Evolutionary conservation across 2,329 filamentous ascomycete genomes (phyloP).

Genomic region (Penicillium sp.): DNA sequence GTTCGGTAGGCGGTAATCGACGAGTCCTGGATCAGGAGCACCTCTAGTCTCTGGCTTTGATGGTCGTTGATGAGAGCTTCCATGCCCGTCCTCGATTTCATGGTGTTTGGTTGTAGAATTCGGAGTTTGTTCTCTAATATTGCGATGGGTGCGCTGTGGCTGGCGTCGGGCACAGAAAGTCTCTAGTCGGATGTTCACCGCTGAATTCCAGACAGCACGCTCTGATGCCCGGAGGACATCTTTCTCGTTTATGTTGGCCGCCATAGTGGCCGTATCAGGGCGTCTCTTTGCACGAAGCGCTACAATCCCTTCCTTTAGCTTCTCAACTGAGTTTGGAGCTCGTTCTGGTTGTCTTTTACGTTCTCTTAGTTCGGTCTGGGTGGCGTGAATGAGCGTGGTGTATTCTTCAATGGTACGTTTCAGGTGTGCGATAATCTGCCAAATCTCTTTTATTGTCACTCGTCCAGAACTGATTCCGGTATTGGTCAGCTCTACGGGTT

Average conservation of each 20-base stretch:
- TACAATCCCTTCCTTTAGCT: too few relatives aligned
- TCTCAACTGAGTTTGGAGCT: slow-evolving; percentile 2
- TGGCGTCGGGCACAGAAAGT: slow-evolving; percentile 20
- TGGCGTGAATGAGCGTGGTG: slow-evolving; percentile 6
- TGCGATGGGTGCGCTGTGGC: slow-evolving; percentile 3
- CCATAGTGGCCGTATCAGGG: slow-evolving; percentile 25
- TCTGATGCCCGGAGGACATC: slow-evolving; percentile 24
- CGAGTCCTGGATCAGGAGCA: slow-evolving; percentile 27
- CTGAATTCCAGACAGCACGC: slow-evolving; percentile 23
- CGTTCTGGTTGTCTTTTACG: slow-evolving; percentile 6
- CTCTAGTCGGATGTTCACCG: slow-evolving; percentile 23
- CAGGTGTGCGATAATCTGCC: slow-evolving; percentile 5
- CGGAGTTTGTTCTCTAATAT: slow-evolving; percentile 27
- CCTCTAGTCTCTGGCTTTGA: slow-evolving; percentile 28
- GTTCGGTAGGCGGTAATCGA: slow-evolving; percentile 19
- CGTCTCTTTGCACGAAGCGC: slow-evolving; percentile 7
- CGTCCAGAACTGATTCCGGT: neutral
- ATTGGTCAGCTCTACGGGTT: neutral
- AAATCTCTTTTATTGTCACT: slow-evolving; percentile 10
- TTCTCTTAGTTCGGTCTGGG: slow-evolving; percentile 5
- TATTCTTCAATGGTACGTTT: slow-evolving; percentile 2
- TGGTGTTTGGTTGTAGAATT: slow-evolving; percentile 28
- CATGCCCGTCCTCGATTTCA: slow-evolving; percentile 29
- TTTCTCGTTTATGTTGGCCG: slow-evolving; percentile 21
- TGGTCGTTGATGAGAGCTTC: slow-evolving; percentile 35